phyloP scores from a whole-genome alignment of 2,329 filamentous ascomycete genomes.

The Alternaria gansuensis region DNA sequence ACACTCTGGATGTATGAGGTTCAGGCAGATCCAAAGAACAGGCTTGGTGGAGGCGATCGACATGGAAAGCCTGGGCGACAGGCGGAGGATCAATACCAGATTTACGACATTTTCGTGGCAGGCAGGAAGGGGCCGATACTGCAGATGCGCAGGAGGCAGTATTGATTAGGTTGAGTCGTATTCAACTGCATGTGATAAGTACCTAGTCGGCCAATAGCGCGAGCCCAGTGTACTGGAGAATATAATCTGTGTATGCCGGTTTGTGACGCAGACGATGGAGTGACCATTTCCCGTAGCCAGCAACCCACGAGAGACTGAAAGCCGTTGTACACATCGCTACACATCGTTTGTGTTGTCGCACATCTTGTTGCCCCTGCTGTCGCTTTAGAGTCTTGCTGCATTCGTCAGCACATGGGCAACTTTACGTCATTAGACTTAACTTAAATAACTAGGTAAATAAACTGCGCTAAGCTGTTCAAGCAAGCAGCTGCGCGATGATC shows the following conservation, averaged over 20 bases:
- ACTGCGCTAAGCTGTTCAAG: no score
- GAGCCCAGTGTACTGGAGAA: neutral
- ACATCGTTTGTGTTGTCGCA: neutral
- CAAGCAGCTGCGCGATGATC: no score
- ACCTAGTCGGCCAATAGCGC: neutral
- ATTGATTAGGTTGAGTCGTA: neutral
- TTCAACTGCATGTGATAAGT: neutral
- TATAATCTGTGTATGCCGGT: neutral
- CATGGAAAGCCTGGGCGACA: constrained; percentile 30
- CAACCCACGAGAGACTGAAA: neutral
- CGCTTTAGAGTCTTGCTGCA: neutral
- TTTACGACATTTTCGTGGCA: constrained; percentile 42
- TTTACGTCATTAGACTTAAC: neutral
- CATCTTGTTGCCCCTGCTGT: neutral
- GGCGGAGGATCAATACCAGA: constrained; percentile 37
- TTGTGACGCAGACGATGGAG: neutral
- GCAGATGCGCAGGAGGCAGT: constrained; percentile 26
- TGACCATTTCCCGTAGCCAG: neutral
- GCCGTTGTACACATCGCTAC: neutral
- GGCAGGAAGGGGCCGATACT: constrained; percentile 48
- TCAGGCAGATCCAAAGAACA: constrained; percentile 28
- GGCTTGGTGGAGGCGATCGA: constrained; percentile 34
- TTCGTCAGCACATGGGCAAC: neutral
- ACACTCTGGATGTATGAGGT: constrained; percentile 37
- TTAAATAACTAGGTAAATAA: no score